Evolutionary conservation across 257 asterid genomes (phyloP).

Genomic region (Echium plantagineum): DNA sequence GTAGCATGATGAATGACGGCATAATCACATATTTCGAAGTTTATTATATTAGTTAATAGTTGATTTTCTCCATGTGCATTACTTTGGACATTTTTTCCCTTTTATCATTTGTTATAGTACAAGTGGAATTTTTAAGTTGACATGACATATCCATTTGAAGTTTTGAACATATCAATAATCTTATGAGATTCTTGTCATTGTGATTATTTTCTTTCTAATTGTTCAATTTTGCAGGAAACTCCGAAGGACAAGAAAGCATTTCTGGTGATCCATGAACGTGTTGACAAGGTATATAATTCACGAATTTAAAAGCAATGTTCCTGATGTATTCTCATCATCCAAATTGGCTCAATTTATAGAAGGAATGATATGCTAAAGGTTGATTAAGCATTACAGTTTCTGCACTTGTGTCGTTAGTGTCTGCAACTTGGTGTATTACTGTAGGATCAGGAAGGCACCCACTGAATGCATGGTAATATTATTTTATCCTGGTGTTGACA

Average conservation of each 20-base stretch:
- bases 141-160: not conserved
- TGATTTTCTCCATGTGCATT: not conserved
- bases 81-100: not conserved
- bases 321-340: not conserved
- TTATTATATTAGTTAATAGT: not conserved
- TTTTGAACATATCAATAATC: not conserved
- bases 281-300: conserved; percentile 51
- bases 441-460: not conserved
- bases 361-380: not conserved
- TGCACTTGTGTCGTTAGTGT: not conserved
- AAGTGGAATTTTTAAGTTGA: not conserved
- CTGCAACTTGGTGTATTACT: not conserved
- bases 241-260: conserved; percentile 97
- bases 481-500: not conserved
- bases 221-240: conserved; percentile 50
- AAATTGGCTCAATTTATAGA: not conserved
- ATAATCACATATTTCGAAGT: not conserved
- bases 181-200: not conserved
- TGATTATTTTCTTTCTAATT: no score
- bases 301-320: not conserved
- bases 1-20: not conserved
- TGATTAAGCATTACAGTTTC: not conserved
- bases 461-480: not conserved
- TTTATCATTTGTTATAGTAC: not conserved
- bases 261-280: conserved; percentile 81